Base-by-base conservation (phyloP, 2,329 filamentous ascomycete species). In the Grosmannia serpens region DNA sequence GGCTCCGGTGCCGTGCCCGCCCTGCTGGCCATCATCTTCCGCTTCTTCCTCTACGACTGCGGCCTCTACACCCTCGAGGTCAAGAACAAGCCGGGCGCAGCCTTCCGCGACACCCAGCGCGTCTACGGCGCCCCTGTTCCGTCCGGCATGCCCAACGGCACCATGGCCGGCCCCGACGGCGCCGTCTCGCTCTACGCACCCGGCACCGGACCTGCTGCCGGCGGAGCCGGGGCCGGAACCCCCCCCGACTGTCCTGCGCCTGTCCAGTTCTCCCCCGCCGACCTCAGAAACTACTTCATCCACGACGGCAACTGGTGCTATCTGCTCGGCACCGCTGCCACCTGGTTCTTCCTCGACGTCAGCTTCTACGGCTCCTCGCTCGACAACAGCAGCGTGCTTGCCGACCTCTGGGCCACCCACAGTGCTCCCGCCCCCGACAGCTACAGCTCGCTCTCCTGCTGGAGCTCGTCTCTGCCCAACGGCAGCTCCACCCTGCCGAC, bases 21-120 rank as follows among this genome's bases (percentile, higher is more conserved):
- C 4, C 71, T 83, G 15, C 71, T 87, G 10, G 84, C 84, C 63
- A 82, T 85, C 60, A 74, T 84, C 46, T 86, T 86, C 64, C 81
- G 84, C 22, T 83, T 87, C 67, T 82, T 83, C 62, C 78, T 87
- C 49, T 84, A 83, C 44, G 84, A 87, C 67, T 84, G 80, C 58
- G 83, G 83, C 5, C 74, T 85, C 35, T 87, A 84, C 68, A 79
- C 81, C 11, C 76, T 86, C 31, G 84, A 87, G 64, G 82, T 87
- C 62, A 82, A 82, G 62, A 78, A 81, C 65, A 82, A 85, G 63
- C 78, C 82, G 0, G 75, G 76, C 7, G 76, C 79, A 50, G 82
- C 82, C 13, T 75, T 84, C 41, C 74, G 79, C 61, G 81, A 85
- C 53, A 84, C 82, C 0, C 81, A 83, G 53, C 73, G 77, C 20